Conservation (phyloP, 2,329 filamentous ascomycete species). For the Pleochaeta shiraiana region DNA sequence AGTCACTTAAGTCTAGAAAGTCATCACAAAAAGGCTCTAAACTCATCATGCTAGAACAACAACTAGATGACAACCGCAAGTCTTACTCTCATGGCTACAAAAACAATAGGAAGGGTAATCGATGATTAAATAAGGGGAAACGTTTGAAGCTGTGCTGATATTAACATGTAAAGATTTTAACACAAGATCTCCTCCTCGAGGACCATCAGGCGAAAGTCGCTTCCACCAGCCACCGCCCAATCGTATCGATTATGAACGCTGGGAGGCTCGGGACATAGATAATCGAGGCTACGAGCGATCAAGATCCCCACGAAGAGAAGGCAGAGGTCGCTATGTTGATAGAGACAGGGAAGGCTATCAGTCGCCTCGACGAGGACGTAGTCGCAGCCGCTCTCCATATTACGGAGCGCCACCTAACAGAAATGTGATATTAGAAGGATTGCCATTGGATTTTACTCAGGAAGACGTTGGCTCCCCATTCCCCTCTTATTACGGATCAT, state of each 20-base stretch:
- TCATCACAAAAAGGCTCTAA: no score
- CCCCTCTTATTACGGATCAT: conserved; percentile 11
- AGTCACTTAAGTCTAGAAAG: no score
- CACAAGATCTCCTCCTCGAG: conserved; percentile 16
- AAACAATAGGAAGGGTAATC: conserved; percentile 19
- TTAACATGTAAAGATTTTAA: conserved; percentile 17
- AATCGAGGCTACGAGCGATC: conserved; percentile 21
- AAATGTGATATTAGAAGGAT: conserved; percentile 32
- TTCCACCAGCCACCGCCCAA: conserved; percentile 9
- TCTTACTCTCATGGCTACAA: conserved; percentile 14
- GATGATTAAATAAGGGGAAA: conserved; percentile 14
- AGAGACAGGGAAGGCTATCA: conserved; percentile 18
- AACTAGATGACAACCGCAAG: conserved; percentile 10
- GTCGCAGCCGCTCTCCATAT: conserved; percentile 17
- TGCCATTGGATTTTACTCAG: conserved; percentile 27
- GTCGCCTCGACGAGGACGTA: conserved; percentile 15
- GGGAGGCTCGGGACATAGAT: conserved; percentile 16
- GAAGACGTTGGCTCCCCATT: conserved; percentile 28
- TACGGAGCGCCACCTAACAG: conserved; percentile 23
- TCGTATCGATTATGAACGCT: conserved; percentile 11
- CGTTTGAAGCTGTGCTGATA: conserved; percentile 18
- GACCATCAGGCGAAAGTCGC: conserved; percentile 9
- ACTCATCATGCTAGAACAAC: no score
- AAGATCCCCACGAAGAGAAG: conserved; percentile 18
- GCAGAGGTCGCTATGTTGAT: conserved; percentile 17